These are phyloP conservation scores for Physcia stellaris DNA, from an alignment of 495 filamentous ascomycete species.

Conservation along the genomic window DNA sequence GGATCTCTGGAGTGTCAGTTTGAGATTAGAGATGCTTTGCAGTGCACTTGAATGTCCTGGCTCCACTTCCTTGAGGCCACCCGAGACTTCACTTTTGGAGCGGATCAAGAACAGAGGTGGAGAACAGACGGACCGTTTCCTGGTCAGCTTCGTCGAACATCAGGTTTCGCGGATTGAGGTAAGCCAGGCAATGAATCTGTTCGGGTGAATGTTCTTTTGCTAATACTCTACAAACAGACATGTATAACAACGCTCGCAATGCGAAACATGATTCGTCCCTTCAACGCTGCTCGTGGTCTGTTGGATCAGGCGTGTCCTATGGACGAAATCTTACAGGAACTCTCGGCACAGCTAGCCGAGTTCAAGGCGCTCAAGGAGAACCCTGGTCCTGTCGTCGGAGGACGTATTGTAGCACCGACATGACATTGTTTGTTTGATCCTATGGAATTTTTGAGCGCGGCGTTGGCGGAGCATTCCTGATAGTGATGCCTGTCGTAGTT, in stretches of 20 bases:
- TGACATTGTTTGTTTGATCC: too few relatives aligned
- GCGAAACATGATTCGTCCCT: slow-evolving; percentile 48
- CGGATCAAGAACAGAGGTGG: slow-evolving; percentile 72
- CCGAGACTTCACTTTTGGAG: slow-evolving; percentile 69
- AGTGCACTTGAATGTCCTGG: slow-evolving; percentile 61
- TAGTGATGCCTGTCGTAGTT: too few relatives aligned
- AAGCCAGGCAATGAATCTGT: slow-evolving; percentile 20
- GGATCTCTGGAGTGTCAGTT: slow-evolving; percentile 76
- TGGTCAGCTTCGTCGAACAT: slow-evolving; percentile 81
- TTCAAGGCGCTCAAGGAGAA: slow-evolving; percentile 36
- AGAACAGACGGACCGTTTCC: slow-evolving; percentile 72
- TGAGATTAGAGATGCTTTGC: slow-evolving; percentile 87
- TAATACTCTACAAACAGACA: slow-evolving; percentile 28
- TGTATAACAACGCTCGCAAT: slow-evolving; percentile 52
- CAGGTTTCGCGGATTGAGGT: slow-evolving; percentile 93
- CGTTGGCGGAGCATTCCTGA: too few relatives aligned
- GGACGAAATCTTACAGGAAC: slow-evolving; percentile 31
- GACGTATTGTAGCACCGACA: too few relatives aligned
- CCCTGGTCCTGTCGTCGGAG: slow-evolving; percentile 3
- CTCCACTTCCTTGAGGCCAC: slow-evolving; percentile 43
- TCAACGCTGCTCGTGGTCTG: slow-evolving; percentile 29
- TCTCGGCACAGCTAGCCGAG: slow-evolving; percentile 35
- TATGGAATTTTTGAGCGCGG: too few relatives aligned
- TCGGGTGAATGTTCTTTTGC: slow-evolving; percentile 3
- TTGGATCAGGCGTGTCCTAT: slow-evolving; percentile 40